Percentiles rank a stretch among this genome's conserved stretches.
Evolutionary conservation across 1,139 yeast species (phyloP).

Genomic region (Kodamaea sp.): DNA sequence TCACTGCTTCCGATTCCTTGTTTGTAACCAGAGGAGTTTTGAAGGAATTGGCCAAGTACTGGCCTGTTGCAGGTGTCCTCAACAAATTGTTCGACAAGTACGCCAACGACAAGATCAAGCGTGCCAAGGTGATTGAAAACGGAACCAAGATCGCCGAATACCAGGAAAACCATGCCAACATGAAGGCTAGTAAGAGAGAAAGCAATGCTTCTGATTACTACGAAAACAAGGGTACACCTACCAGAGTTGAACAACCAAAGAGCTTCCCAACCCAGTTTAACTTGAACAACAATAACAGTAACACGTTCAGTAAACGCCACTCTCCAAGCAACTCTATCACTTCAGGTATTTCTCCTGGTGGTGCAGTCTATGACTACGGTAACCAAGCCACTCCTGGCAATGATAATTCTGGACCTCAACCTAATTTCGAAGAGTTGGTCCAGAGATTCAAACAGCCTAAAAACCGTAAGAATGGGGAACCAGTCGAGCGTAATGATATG

Average conservation of each 20-base stretch:
- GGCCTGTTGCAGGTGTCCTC: constrained; percentile 48
- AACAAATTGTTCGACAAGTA: constrained; percentile 46
- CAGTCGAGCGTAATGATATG: neutral
- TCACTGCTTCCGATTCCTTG: constrained; percentile 61
- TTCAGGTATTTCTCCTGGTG: constrained; percentile 37
- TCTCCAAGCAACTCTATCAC: constrained; percentile 18
- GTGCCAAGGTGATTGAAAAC: constrained; percentile 46
- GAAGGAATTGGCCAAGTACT: constrained; percentile 50
- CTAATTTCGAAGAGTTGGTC: constrained; percentile 35
- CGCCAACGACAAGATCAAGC: constrained; percentile 46
- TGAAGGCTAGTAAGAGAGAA: constrained; percentile 28
- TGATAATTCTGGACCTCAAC: constrained; percentile 3
- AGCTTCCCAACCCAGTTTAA: constrained; percentile 7
- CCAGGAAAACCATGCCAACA: constrained; percentile 34
- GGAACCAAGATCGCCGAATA: constrained; percentile 40
- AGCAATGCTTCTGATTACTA: constrained; percentile 20
- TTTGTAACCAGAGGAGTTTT: constrained; percentile 53
- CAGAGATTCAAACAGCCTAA: constrained; percentile 28
- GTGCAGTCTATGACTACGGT: constrained; percentile 18
- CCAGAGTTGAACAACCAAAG: constrained; percentile 1
- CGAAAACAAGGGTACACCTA: constrained; percentile 1
- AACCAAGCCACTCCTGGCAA: neutral
- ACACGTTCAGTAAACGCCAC: constrained; percentile 5
- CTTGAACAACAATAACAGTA: constrained; percentile 10
- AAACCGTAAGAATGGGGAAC: constrained; percentile 6